Conservation (phyloP, 2,329 filamentous ascomycete species). For the Elsinoe fawcettii region DNA sequence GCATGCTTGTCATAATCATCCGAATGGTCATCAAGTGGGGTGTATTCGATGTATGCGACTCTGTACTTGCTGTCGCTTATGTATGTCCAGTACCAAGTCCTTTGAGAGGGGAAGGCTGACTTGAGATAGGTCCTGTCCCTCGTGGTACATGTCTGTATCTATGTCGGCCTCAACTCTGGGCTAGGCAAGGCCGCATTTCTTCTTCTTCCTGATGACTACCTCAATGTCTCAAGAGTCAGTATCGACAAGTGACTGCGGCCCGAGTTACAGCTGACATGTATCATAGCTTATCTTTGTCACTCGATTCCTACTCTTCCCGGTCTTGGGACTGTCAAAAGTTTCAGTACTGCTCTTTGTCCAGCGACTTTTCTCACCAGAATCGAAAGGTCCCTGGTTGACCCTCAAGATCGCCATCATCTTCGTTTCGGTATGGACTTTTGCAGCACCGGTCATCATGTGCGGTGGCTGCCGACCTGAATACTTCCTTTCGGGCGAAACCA, state of each 20-base stretch:
- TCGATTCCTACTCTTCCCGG: slow-evolving; percentile 1
- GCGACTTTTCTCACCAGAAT: slow-evolving; percentile 12
- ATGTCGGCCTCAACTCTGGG: slow-evolving; percentile 6
- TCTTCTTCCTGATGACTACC: not conserved
- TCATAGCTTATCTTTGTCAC: slow-evolving; percentile 6
- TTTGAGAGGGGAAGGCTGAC: not conserved
- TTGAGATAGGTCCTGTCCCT: not conserved
- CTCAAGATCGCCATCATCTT: slow-evolving; percentile 9
- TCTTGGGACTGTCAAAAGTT: slow-evolving; percentile 8
- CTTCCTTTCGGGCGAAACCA: not conserved
- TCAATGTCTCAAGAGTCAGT: not conserved
- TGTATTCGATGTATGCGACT: slow-evolving; percentile 10
- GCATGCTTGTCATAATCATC: slow-evolving; percentile 9
- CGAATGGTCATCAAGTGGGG: slow-evolving; percentile 14
- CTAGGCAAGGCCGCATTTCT: slow-evolving; percentile 4
- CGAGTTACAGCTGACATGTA: not conserved
- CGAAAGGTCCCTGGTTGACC: not conserved
- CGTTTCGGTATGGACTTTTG: slow-evolving; percentile 1
- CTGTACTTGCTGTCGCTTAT: slow-evolving; percentile 4
- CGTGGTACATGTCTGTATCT: slow-evolving; percentile 11
- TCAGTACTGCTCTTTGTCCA: slow-evolving; percentile 12
- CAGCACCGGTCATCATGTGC: not conserved
- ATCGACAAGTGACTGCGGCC: not conserved
- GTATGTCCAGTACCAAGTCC: not conserved
- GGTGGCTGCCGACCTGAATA: not conserved